These are phyloP conservation scores for Echeveria elegans DNA, from an alignment of 164 flowering plant species.

Conservation along the genomic window DNA sequence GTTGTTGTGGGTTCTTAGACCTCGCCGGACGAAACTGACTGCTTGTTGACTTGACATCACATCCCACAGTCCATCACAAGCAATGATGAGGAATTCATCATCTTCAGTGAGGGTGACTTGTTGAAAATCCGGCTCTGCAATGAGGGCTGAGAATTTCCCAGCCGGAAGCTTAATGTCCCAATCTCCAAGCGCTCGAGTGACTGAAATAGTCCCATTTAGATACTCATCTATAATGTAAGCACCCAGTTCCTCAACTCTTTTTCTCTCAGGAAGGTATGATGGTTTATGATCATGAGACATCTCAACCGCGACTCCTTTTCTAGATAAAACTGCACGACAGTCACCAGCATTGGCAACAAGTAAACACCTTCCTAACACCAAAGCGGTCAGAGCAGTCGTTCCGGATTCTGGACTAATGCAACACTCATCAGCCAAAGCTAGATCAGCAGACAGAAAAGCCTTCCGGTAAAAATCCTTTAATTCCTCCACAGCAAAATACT, in stretches of 20 bases:
- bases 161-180: not conserved
- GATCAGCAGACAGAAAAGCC: conserved; percentile 60
- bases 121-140: conserved; percentile 5
- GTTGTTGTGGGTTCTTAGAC: not conserved
- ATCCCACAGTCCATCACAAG: conserved; percentile 1
- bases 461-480: conserved; percentile 43
- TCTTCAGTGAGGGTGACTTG: not conserved
- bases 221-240: conserved; percentile 42
- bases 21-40: conserved; percentile 1
- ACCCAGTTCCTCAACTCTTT: conserved; percentile 53
- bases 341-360: conserved; percentile 89
- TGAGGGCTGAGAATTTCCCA: not conserved
- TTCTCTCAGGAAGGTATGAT: conserved; percentile 36
- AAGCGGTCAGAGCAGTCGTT: conserved; percentile 74
- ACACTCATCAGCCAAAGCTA: conserved; percentile 65
- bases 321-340: conserved; percentile 79
- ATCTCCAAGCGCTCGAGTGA: conserved; percentile 1
- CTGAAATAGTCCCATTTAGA: conserved; percentile 3
- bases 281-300: conserved; percentile 82
- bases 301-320: conserved; percentile 68
- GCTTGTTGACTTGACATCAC: conserved; percentile 4
- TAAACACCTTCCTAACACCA: conserved; percentile 72
- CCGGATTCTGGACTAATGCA: conserved; percentile 56
- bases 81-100: conserved; percentile 3
- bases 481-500: conserved; percentile 15